Percentiles rank a stretch among this genome's conserved stretches.
phyloP scores from a whole-genome alignment of 78 protist species.

The Polysphondylium violaceum region DNA sequence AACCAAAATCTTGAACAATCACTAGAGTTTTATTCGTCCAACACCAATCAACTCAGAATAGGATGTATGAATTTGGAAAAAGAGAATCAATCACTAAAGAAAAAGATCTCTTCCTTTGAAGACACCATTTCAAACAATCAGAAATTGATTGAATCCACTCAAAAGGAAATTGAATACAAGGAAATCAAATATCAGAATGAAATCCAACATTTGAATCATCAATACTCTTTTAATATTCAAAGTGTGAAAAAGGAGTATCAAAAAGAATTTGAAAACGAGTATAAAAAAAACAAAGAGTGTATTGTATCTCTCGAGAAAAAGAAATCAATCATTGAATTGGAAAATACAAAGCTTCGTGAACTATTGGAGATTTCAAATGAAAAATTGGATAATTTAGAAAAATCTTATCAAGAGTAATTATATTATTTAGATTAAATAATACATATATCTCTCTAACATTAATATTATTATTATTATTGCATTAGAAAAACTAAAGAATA shows the following conservation, averaged over 20 bases:
- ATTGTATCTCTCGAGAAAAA: not conserved
- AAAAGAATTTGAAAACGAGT: slow-evolving; percentile 32
- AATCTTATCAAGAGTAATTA: slow-evolving; percentile 21
- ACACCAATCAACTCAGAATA: not conserved
- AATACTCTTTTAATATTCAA: slow-evolving; percentile 24
- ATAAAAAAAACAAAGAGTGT: slow-evolving; percentile 8
- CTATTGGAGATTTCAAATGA: slow-evolving; percentile 4
- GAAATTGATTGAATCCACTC: not conserved
- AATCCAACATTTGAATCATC: not conserved
- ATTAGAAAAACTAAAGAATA: slow-evolving; percentile 10
- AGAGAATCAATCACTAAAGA: slow-evolving; percentile 17
- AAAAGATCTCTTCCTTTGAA: slow-evolving; percentile 10
- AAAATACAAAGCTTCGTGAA: slow-evolving; percentile 21
- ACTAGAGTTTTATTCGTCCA: not conserved
- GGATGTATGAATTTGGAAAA: slow-evolving; percentile 22
- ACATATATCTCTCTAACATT: not conserved
- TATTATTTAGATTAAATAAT: not conserved
- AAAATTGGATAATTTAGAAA: slow-evolving; percentile 16
- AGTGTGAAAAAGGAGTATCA: slow-evolving; percentile 14
- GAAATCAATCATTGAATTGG: not conserved
- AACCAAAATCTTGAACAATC: slow-evolving; percentile 27
- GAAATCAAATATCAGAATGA: slow-evolving; percentile 17
- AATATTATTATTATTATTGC: not conserved
- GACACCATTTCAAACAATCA: slow-evolving; percentile 10
- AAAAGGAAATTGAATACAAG: not conserved